Evolutionary conservation across 1,284 basidiomycete genomes (phyloP).

Genomic region (Schizopora paradoxa): DNA sequence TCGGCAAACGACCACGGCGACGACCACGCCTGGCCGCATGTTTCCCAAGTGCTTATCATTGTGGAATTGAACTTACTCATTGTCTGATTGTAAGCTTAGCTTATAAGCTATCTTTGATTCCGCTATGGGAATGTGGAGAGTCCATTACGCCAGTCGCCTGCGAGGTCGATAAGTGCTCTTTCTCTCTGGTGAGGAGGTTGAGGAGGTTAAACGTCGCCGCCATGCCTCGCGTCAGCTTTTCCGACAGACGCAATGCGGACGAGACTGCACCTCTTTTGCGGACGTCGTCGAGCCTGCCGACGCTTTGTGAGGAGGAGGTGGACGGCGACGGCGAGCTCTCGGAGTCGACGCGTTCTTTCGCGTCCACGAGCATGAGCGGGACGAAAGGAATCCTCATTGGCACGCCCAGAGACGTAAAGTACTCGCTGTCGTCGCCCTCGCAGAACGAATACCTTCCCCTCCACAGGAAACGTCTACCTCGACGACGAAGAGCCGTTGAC

Average conservation of each 20-base stretch:
- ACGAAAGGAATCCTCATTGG: neutral
- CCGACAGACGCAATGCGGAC: neutral
- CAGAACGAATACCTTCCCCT: neutral
- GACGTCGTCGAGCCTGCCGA: neutral
- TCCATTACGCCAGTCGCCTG: too few relatives aligned
- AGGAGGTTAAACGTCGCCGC: too few relatives aligned
- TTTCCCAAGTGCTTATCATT: too few relatives aligned
- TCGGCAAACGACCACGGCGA: too few relatives aligned
- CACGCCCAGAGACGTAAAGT: neutral
- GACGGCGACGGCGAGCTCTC: neutral
- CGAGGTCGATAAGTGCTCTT: too few relatives aligned
- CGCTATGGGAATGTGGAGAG: too few relatives aligned
- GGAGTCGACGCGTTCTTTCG: neutral
- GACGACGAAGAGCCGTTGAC: neutral
- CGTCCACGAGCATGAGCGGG: neutral
- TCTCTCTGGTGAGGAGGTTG: too few relatives aligned
- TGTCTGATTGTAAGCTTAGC: too few relatives aligned
- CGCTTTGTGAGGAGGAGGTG: neutral
- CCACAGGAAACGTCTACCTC: neutral
- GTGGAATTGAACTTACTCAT: too few relatives aligned
- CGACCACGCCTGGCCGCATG: too few relatives aligned
- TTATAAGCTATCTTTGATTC: too few relatives aligned
- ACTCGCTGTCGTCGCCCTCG: neutral
- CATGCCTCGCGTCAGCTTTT: conserved; percentile 13
- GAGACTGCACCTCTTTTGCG: neutral